Base-by-base conservation (phyloP, 495 filamentous ascomycete genomes). In the Copromyces sp. region DNA sequence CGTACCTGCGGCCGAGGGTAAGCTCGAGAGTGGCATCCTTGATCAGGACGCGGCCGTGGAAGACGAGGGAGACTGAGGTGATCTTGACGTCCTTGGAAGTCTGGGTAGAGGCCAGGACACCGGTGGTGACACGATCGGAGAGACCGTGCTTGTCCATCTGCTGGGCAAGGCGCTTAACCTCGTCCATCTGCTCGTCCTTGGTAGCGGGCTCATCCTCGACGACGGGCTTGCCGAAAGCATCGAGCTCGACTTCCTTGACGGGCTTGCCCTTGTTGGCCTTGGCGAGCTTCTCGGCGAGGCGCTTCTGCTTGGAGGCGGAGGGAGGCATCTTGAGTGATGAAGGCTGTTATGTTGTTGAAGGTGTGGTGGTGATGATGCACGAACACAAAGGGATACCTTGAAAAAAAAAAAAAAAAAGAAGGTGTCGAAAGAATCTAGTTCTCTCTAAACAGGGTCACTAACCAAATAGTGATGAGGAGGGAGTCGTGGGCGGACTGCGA, bases 101-200 rank as follows among this genome's bases (percentile, higher is more conserved):
- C 69, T 87, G 82, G 65, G 95, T 86, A 38, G 96, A 98, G 24
- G 95, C 87, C 39, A 99, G 87, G 37, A 99, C 96, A 88, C 95
- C 95, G 71, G 95, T 99, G 73, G 96, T 98, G 80, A 99, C 96
- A 80, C 95, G 92, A 82, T 99, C 95, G 20, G 96, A 98, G 39
- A 99, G 85, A 78, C 95, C 95, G 78, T 97, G 89, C 83, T 96
- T 92, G 83, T 98, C 95, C 87, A 97, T 90, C 86, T 99, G 95
- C 71, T 95, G 82, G 16, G 85, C 82, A 14, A 89, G 80, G 17
- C 85, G 85, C 81, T 94, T 91, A 71, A 97, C 90, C 77, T 91
- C 90, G 77, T 92, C 90, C 85, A 90, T 88, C 83, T 94, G 90
- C 70, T 89, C 88, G 38, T 84, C 85, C 45, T 85, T 86, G 77